Base-by-base conservation (phyloP, 306 rosid genomes). In the Lotus japonicus region DNA sequence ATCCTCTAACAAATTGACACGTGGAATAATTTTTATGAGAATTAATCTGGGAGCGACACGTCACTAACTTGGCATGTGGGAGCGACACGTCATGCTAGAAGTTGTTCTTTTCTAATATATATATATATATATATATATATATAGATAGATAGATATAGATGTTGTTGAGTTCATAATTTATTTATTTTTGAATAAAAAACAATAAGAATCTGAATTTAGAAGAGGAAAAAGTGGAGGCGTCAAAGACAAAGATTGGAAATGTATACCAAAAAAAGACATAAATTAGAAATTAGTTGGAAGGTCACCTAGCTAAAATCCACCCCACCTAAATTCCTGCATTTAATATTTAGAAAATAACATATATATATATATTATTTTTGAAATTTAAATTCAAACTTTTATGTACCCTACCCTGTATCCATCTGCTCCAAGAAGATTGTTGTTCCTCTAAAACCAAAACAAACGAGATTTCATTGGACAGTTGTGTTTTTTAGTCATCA, bases 261-360 rank as follows among this genome's bases (percentile, higher is more conserved):
- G 36, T 31, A 31, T 0, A 31, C 36, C 0, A 31, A 31, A 31
- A 10, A 26, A 36, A 19, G 12, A n/a, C 12, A 44, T 1, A 17
- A 68, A 31, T 16, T 36, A 5, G 54, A 57, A 64, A 49, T 31
- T 50, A 8, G 78, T 76, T 76, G 79, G 38, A 68, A 53, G 38
- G 48, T 19, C 43, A 76, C 60, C 72, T 53, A 71, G 15, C 70
- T 31, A 31, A 31, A 31, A 4, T 64, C 46, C 42, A 36, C 8
- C 48, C 35, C 13, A 31, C 78, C 80, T 65, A 53, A 52, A 66
- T 76, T 51, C 36, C 66, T 13, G 50, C 45, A n/a, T 46, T 41
- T 44, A 39, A 5, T 5, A 5, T 26, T 26, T 2, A 3, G 5
- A 31, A 31, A 31, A 31, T 31, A 31, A 5, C 33, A 28, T n/a